Conservation (phyloP, 2,329 filamentous ascomycete genomes). For the Exophiala sideris region DNA sequence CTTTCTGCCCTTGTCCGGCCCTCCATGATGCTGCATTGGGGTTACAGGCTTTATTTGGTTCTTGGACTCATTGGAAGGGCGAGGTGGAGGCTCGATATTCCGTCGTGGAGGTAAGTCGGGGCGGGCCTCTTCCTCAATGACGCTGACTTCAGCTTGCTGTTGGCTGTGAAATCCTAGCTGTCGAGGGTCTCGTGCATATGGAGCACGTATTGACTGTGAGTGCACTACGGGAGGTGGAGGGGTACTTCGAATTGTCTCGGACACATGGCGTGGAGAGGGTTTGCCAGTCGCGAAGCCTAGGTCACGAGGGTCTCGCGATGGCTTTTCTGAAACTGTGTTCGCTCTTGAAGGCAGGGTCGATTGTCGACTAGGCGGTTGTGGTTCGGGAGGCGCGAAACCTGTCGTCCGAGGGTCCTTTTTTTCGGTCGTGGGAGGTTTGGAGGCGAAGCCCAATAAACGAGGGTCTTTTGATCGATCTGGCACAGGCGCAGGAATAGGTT, state of each 20-base stretch:
- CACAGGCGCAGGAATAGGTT: not conserved
- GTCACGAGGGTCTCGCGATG: conserved; percentile 31
- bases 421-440: conserved; percentile 2
- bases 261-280: conserved; percentile 40
- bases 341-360: conserved; percentile 18
- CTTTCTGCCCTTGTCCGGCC: conserved; percentile 19
- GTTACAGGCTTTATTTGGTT: conserved; percentile 9
- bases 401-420: conserved; percentile 19
- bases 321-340: conserved; percentile 22
- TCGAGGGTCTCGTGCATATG: conserved; percentile 23
- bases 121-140: conserved; percentile 35
- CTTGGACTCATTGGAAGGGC: conserved; percentile 26
- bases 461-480: conserved; percentile 20
- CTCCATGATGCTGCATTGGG: not conserved
- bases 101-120: conserved; percentile 49
- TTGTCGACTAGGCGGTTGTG: conserved; percentile 11
- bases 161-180: conserved; percentile 22
- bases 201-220: conserved; percentile 9
- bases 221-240: conserved; percentile 27
- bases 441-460: conserved; percentile 23
- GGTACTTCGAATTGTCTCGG: conserved; percentile 18
- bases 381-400: conserved; percentile 15
- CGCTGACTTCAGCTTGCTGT: conserved; percentile 1
- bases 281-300: conserved; percentile 40
- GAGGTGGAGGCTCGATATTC: conserved; percentile 30